A percentile compares a stretch with the other conserved stretches of the same genome.
Evolutionary conservation across 192 early-diverging fungal species (phyloP).

Genomic region (Phycomyces nitens): DNA sequence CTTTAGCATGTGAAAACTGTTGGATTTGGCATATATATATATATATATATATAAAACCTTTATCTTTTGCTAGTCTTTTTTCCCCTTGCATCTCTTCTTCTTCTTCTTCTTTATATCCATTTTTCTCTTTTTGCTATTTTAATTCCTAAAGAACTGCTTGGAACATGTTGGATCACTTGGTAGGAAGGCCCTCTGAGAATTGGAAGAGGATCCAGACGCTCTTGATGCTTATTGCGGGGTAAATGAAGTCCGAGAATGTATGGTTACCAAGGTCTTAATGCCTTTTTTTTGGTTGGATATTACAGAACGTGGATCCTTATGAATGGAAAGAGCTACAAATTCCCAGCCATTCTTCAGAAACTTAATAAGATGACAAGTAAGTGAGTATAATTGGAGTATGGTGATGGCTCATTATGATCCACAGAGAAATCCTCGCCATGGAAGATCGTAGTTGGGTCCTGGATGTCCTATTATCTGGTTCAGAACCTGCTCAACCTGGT

Average conservation of each 20-base stretch:
- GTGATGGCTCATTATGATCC: constrained; percentile 6
- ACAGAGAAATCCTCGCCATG: constrained; percentile 47
- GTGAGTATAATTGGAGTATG: constrained; percentile 23
- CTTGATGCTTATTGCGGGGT: constrained; percentile 39
- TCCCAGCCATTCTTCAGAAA: constrained; percentile 25
- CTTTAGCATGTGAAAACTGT: constrained; percentile 10
- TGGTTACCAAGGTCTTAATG: background rate
- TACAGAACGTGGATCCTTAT: constrained; percentile 19
- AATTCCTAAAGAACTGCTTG: constrained; percentile 89
- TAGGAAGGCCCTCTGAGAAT: constrained; percentile 85
- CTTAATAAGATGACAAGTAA: constrained; percentile 32
- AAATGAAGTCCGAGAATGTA: constrained; percentile 1
- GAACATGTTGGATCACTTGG: constrained; percentile 91
- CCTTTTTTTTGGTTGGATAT: constrained; percentile 8
- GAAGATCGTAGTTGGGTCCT: constrained; percentile 69
- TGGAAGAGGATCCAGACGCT: constrained; percentile 79
- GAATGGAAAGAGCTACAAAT: constrained; percentile 19
- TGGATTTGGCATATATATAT: background rate
- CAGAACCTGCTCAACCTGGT: constrained; percentile 67
- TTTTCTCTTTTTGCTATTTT: constrained; percentile 71
- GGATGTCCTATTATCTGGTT: constrained; percentile 59
- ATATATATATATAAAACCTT: background rate
- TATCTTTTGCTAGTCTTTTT: background rate
- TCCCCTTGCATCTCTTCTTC: background rate
- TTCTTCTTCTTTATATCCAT: no score